Base-by-base conservation (phyloP, 1,284 basidiomycete species). In the Anthracocystis panici-leucophaei region DNA sequence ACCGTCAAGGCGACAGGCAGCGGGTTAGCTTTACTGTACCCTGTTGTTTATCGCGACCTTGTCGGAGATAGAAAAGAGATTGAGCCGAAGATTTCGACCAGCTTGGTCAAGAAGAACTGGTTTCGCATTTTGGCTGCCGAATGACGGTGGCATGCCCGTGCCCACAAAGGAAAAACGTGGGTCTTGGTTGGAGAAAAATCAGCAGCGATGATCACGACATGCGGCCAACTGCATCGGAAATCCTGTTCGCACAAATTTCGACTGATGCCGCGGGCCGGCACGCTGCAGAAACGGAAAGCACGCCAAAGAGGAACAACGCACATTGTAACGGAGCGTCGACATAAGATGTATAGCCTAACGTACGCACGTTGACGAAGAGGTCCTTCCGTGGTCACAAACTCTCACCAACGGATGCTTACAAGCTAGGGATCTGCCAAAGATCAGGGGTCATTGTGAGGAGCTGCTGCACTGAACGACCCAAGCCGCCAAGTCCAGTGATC, bases 11-110 rank as follows among this genome's bases (percentile, higher is more conserved):
- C 41, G 23, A 46, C 27, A 18, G 46, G 7, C 16, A 27, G 46
- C 46, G 46, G 46, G 46, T 4, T 27, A 48, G 46, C 21, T 46
- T 23, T 49, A 27, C 23, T 7, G 7, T 27, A 38, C 35, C 35
- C 35, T 38, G 29, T 38, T 58, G 42, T 50, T 63, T 56, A 64
- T 69, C 60, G 52, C 45, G 23, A 29, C 21, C 4, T 16, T 29
- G 40, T 69, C 66, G 60, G 66, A 69, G 60, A 58, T 69, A 63
- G 52, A 69, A 63, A 35, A 11, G 31, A 41, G 21, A 11, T 56
- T 41, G 56, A 69, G 66, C 56, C 57, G 50, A 64, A 54, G 33
- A 29, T 49, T 25, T 42, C 33, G 35, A 38, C 35, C 35, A 38
- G 12, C 12, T 38, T 16, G 35, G 11, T 38, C 48, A 31, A 40